Base-by-base conservation (phyloP, 306 rosid species). In the Quercus glauca region DNA sequence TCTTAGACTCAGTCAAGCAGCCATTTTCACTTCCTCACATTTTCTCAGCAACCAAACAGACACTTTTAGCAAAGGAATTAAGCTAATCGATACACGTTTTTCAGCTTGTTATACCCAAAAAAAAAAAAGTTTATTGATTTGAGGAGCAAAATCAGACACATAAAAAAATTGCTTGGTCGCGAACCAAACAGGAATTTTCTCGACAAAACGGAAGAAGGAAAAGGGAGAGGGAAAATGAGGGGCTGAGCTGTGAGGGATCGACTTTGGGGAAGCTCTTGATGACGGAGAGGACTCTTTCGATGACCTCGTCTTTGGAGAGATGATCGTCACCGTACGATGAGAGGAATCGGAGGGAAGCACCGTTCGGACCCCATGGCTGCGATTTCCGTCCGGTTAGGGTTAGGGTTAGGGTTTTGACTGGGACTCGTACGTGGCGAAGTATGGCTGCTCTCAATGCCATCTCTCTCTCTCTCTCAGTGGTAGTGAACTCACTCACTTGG, bases 191-290 rank as follows among this genome's bases (percentile, higher is more conserved):
- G 28, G 74, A 23, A n/a, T 45, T 72, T 73, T 57, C 71, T 6
- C 14, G 29, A 31, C 29, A 82, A 55, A 55, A 3, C 5, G 26
- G 3, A 26, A 4, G 15, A n/a, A 64, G 4, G 6, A 41, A 71
- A 65, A 45, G 25, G 2, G 17, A 4, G 15, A 63, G 4, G 6
- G 51, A 71, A 65, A 49, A 49, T 49, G 15, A 49, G 49, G 41
- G 74, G 21, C 13, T 28, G 43, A 93, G 98, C 99, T 82, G 84
- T 28, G 97, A 87, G 75, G 99, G 97, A 85, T 95, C 98, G 19
- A 95, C 88, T 89, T 92, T 95, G 79, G 97, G 98, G 88, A 88
- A 93, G 85, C 90, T 80, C 85, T 87, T 92, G 85, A 95, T 76
- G 17, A 95, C 98, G 49, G 97, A 76, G 79, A 95, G 96, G 57